phyloP scores from a whole-genome alignment of 2,329 filamentous ascomycete genomes.

The Fusarium anguioides region DNA sequence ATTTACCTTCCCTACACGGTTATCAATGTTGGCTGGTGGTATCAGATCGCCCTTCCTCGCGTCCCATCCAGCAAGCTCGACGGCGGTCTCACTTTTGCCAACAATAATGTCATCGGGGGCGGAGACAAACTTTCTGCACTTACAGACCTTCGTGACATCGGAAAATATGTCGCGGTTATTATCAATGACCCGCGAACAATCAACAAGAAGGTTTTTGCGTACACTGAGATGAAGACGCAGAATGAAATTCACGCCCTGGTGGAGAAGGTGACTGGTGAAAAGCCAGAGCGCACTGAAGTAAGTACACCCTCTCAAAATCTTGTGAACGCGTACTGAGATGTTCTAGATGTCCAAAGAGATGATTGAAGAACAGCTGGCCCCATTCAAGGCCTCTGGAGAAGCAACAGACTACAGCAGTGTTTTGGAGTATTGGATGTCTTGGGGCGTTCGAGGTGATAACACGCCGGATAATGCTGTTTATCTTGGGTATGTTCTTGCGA shows the following conservation, averaged over 20 bases:
- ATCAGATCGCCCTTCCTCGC: slow-evolving; percentile 3
- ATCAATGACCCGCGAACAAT: slow-evolving; percentile 3
- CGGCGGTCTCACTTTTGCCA: background rate
- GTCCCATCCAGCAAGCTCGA: slow-evolving; percentile 12
- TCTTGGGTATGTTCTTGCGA: slow-evolving; percentile 11
- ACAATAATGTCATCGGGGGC: slow-evolving; percentile 6
- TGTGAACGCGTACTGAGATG: accelerated
- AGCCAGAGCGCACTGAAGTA: slow-evolving; percentile 6
- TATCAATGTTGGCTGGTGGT: slow-evolving; percentile 17
- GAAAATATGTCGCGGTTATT: slow-evolving; percentile 7
- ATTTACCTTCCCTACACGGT: slow-evolving; percentile 62
- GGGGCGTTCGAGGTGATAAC: slow-evolving; percentile 18
- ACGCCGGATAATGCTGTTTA: slow-evolving; percentile 5
- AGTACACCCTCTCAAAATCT: accelerated
- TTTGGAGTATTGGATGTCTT: slow-evolving; percentile 14
- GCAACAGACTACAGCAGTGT: background rate
- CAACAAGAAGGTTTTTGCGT: slow-evolving; percentile 6
- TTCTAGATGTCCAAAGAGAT: slow-evolving; percentile 4
- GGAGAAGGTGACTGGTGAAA: slow-evolving; percentile 1
- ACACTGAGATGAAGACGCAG: slow-evolving; percentile 6
- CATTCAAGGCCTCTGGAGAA: background rate
- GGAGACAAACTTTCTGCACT: slow-evolving; percentile 3
- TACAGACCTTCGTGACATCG: background rate
- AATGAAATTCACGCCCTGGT: slow-evolving; percentile 2
- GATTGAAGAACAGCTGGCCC: background rate